Conservation (phyloP, 345 rosid species). For the Arabis alpina region DNA sequence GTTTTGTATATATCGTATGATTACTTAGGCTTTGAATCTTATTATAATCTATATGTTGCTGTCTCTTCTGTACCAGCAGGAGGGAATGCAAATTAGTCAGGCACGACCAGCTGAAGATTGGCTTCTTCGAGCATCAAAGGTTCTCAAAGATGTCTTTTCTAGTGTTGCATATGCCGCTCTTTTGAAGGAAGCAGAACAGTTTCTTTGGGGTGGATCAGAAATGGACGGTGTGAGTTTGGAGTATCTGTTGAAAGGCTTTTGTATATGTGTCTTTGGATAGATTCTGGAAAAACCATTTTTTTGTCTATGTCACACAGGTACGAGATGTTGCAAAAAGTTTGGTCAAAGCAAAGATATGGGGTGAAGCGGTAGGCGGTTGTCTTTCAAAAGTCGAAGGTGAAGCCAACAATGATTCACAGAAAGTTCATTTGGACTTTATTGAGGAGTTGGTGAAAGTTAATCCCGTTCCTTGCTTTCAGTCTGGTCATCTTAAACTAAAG, state of each 20-base stretch:
- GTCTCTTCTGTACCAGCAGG: slow-evolving; percentile 29
- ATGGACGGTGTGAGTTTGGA: slow-evolving; percentile 74
- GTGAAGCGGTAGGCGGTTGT: slow-evolving; percentile 64
- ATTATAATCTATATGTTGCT: slow-evolving; percentile 9
- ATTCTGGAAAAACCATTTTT: slow-evolving; percentile 16
- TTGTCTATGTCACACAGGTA: slow-evolving; percentile 54
- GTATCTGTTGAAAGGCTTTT: slow-evolving; percentile 27
- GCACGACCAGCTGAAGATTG: slow-evolving; percentile 76
- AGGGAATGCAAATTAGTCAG: slow-evolving; percentile 46
- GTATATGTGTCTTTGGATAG: slow-evolving; percentile 25
- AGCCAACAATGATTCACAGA: slow-evolving; percentile 47
- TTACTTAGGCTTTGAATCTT: slow-evolving; percentile 11
- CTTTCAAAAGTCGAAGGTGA: slow-evolving; percentile 57
- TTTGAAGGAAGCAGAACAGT: slow-evolving; percentile 89
- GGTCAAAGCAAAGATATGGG: slow-evolving; percentile 69
- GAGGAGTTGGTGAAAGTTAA: slow-evolving; percentile 57
- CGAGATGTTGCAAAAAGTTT: slow-evolving; percentile 65
- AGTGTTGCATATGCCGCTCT: slow-evolving; percentile 52
- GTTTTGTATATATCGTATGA: slow-evolving; percentile 2
- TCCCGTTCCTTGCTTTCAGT: slow-evolving; percentile 69
- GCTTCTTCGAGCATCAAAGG: slow-evolving; percentile 57
- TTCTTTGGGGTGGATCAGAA: slow-evolving; percentile 97
- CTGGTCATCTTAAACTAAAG: slow-evolving; percentile 74
- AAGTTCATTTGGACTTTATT: slow-evolving; percentile 54
- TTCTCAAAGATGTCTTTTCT: slow-evolving; percentile 56